Percentiles rank a stretch among this genome's conserved stretches.
These are phyloP conservation scores for Grosmannia huntii DNA, from an alignment of 2,329 filamentous ascomycete genomes.

Conservation along the genomic window DNA sequence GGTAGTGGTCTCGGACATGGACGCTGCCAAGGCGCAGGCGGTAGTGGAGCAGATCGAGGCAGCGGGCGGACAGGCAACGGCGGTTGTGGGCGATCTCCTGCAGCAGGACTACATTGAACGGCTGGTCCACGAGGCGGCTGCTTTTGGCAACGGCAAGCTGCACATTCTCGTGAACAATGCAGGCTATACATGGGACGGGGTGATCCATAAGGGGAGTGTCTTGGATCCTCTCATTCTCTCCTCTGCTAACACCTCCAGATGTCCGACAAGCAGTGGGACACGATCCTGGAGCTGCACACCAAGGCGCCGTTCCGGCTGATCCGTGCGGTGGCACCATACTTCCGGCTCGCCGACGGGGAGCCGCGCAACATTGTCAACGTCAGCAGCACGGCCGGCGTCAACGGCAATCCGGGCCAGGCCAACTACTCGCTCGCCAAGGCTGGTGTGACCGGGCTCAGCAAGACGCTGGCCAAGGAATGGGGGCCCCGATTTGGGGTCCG, in stretches of 20 bases:
- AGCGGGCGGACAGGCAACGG: conserved; percentile 53
- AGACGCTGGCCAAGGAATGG: conserved; percentile 89
- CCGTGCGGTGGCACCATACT: conserved; percentile 69
- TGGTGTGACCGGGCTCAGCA: conserved; percentile 69
- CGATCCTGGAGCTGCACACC: conserved; percentile 70
- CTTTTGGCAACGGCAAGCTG: conserved; percentile 77
- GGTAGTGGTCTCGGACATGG: conserved; percentile 74
- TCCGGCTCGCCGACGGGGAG: conserved; percentile 74
- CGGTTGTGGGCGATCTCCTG: conserved; percentile 66
- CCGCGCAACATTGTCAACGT: conserved; percentile 74
- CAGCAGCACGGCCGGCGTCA: conserved; percentile 65
- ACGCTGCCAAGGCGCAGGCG: conserved; percentile 55
- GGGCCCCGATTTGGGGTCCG: conserved; percentile 71
- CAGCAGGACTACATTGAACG: conserved; percentile 55
- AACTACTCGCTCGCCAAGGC: conserved; percentile 84
- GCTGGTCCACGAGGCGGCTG: conserved; percentile 60
- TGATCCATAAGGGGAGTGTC: conserved; percentile 72
- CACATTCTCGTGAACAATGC: conserved; percentile 89
- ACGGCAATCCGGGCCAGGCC: conserved; percentile 79
- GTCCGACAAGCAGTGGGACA: conserved; percentile 84
- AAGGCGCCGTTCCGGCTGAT: conserved; percentile 79
- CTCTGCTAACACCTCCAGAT: conserved; percentile 36
- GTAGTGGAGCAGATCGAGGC: conserved; percentile 62
- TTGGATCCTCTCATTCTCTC: no score
- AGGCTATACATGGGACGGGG: conserved; percentile 85